Percentiles rank a stretch among this genome's conserved stretches.
Evolutionary conservation across 257 asterid genomes (phyloP).

Genomic region (Plantago major): DNA sequence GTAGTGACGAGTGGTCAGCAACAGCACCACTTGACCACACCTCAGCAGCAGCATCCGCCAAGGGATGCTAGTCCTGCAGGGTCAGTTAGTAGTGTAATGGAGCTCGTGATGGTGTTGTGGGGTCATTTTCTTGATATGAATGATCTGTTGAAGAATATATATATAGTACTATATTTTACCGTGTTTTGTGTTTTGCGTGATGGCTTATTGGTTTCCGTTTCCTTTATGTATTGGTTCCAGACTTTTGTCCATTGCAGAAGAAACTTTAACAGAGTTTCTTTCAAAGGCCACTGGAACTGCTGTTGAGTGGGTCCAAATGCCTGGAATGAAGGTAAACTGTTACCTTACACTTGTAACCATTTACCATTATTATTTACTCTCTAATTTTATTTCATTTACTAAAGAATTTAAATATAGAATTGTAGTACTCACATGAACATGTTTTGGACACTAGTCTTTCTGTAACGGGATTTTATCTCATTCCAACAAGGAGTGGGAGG

Average conservation of each 20-base stretch:
- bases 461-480: too few relatives aligned
- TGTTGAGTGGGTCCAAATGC: constrained; percentile 99
- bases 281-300: constrained; percentile 98
- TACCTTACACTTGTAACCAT: constrained; percentile 18
- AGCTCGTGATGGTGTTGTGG: constrained; percentile 29
- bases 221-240: constrained; percentile 44
- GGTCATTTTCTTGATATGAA: constrained; percentile 38
- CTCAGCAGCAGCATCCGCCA: constrained; percentile 94
- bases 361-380: constrained; percentile 13
- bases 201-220: constrained; percentile 29
- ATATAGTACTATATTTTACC: constrained; percentile 32
- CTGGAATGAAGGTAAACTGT: constrained; percentile 87
- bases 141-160: constrained; percentile 17
- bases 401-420: neutral
- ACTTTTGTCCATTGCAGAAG: constrained; percentile 96
- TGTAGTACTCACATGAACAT: neutral
- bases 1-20: constrained; percentile 83
- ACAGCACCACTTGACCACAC: constrained; percentile 67
- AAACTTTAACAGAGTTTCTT: constrained; percentile 91
- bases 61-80: constrained; percentile 99
- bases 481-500: too few relatives aligned
- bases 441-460: neutral
- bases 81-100: constrained; percentile 47
- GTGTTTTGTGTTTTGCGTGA: constrained; percentile 26
- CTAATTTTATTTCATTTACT: constrained; percentile 10